Evolutionary conservation across 2,329 filamentous ascomycete genomes (phyloP).

Genomic region (Chaetomium globosum): DNA sequence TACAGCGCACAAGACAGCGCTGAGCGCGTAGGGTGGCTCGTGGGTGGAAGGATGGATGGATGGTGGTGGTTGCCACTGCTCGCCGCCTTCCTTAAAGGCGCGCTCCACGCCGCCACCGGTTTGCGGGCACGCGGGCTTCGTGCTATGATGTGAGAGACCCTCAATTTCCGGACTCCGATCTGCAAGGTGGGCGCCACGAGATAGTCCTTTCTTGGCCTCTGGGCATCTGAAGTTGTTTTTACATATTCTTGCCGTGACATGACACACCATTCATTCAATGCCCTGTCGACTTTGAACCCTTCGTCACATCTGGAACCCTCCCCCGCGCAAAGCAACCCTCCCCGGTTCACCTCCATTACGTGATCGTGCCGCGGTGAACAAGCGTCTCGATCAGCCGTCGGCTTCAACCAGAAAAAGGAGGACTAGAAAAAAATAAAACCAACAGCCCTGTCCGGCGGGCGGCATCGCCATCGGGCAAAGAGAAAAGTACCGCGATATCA

Average conservation of each 20-base stretch:
- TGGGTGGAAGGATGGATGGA: background rate
- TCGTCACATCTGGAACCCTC: background rate
- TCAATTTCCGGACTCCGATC: conserved; percentile 25
- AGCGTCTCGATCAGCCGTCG: conserved; percentile 16
- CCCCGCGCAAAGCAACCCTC: background rate
- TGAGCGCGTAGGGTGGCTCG: background rate
- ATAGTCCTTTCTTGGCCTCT: conserved; percentile 11
- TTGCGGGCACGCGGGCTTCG: background rate
- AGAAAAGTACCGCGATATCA: background rate
- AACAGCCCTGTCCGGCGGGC: background rate
- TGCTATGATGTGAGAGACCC: background rate
- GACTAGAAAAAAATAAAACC: background rate
- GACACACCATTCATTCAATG: background rate
- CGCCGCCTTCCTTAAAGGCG: conserved; percentile 2
- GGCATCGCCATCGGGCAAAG: background rate
- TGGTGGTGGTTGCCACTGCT: conserved; percentile 3
- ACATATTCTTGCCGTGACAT: conserved; percentile 3
- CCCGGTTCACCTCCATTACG: background rate
- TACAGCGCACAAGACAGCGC: conserved; percentile 4
- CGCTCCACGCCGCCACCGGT: conserved; percentile 12
- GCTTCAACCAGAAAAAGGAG: background rate
- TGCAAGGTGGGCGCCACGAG: conserved; percentile 16
- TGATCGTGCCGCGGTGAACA: conserved; percentile 13
- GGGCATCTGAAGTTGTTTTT: background rate
- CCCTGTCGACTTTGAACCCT: background rate